Conservation (phyloP, 164 flowering plant species). For the Platanus orientalis region DNA sequence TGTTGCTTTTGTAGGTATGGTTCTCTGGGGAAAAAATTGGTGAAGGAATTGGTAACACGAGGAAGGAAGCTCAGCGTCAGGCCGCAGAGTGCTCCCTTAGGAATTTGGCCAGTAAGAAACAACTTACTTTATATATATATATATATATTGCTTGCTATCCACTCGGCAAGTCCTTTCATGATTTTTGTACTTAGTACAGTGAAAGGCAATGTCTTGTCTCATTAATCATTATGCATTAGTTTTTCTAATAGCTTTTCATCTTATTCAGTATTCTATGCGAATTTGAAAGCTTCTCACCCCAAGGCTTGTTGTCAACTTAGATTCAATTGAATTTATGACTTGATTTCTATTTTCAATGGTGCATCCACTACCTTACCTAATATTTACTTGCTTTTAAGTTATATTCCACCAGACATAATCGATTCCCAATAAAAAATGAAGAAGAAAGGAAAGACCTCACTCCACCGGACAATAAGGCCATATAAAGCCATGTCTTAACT, state of each 20-base stretch:
- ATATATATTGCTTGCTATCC: not conserved
- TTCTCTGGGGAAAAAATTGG: slow-evolving; percentile 86
- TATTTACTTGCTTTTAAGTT: not conserved
- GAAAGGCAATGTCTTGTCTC: not conserved
- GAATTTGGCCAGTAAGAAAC: slow-evolving; percentile 66
- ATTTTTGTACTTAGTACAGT: not conserved
- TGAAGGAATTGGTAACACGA: slow-evolving; percentile 74
- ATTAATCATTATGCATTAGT: not conserved
- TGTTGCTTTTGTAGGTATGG: too few species aligned
- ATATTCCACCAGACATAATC: not conserved
- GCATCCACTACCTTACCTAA: not conserved
- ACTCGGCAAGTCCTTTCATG: not conserved
- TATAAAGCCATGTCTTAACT: not conserved
- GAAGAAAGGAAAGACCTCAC: too few species aligned
- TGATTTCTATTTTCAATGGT: not conserved
- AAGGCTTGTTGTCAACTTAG: not conserved
- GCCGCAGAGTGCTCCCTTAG: slow-evolving; percentile 82
- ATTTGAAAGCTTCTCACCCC: too few species aligned
- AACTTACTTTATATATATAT: slow-evolving; percentile 4
- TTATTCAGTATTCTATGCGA: too few species aligned
- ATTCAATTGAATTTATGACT: not conserved
- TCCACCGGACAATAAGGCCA: too few species aligned
- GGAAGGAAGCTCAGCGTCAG: slow-evolving; percentile 74
- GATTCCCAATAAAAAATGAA: too few species aligned
- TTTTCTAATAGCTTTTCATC: too few species aligned